Evolutionary conservation across 768 basidiomycete species (phyloP), one percentile per base, ranked within the genome.

Genomic region (Daedaleopsis nitida): DNA sequence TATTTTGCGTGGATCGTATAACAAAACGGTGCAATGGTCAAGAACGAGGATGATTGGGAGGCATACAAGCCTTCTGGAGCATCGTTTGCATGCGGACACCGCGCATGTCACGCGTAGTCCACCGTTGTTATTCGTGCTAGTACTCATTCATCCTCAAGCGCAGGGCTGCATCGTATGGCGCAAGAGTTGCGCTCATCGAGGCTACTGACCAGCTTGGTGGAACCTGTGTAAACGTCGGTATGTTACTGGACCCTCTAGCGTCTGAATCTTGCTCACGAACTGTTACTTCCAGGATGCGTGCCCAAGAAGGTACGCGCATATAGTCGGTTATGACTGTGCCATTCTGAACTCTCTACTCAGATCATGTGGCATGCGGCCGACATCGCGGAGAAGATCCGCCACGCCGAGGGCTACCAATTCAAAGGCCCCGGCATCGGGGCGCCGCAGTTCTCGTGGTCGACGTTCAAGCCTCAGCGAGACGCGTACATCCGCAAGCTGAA

Each of bases 351-450:
- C 12, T 10, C 3, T 17, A 3, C 27, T 39, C 52, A 96, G 93
- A 87, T 99, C 57, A 98, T 98, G 96, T 99, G 96, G 96, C 90
- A 95, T 64, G 93, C 94, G 43, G 91, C 92, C 27, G 93, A 96
- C 75, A 77, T 94, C 58, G 87, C 89, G 34, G 96, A 98, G 70
- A 92, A 89, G 73, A 75, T 98, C 37, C 80, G 81, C 27, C 84
- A 91, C 66, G 92, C 95, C 16, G 72, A 81, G n/a, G 87, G 84
- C 17, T 93, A 91, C 75, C 83, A 88, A 54, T 88, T 91, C 69
- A 81, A 82, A 60, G 88, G 87, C 47, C 79, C 78, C 62, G 76
- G 73, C 37, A 65, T 85, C 57, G 73, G 76, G 48, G 66, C 79
- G 27, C 80, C 85, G 56, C 81, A 85, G 69, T 96, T 98, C 73